Evolutionary conservation across 2,329 filamentous ascomycete genomes (phyloP), one percentile per base, ranked within the genome.

Genomic region (Aspergillus pseudoterreus): DNA sequence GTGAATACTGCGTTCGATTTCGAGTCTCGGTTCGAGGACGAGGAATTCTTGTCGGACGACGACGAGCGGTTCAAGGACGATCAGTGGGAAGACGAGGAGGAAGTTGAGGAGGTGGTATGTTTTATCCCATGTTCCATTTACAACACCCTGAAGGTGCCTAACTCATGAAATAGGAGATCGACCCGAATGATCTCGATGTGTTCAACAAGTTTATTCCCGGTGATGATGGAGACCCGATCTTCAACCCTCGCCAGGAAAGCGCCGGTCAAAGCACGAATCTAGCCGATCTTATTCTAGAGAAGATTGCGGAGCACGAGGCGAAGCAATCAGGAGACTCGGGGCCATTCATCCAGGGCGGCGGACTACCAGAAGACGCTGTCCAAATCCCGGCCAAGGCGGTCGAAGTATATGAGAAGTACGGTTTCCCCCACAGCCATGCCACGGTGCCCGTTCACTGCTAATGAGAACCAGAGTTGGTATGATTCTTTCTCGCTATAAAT

Each of bases 251-350:
- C 49, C 62, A 65, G 8, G 57, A 62, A 11, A 71, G 72, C 33
- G 75, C 76, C 38, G 78, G 78, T 12, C 75, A 80, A 52, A 78
- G 81, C 12, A 90, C 87, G 56, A 96, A 97, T 69, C 78, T 99
- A 51, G 91, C 94, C 14, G 92, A 96, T 65, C 76, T 99, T 57
- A 99, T 99, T 58, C 75, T 99, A 52, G 86, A 92, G 66, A 96
- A 95, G 74, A 99, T 99, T 66, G 90, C 91, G 4, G 87, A 88
- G 53, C 89, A 95, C 63, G 94, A 99, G 75, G 87, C 89, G 4
- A 80, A 80, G 30, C 78, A 86, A 57, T 77, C 69, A 11, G 71
- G 68, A 3, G 66, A 75, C 42, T 68, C 72, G 39, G 63, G 59
- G 21, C 69, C 66, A 15, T 66, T 70, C 22, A 72, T 80, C 48